Percentiles rank a stretch among this genome's conserved stretches.
Conservation (phyloP, 1,284 basidiomycete genomes). For the Somion occarium region DNA sequence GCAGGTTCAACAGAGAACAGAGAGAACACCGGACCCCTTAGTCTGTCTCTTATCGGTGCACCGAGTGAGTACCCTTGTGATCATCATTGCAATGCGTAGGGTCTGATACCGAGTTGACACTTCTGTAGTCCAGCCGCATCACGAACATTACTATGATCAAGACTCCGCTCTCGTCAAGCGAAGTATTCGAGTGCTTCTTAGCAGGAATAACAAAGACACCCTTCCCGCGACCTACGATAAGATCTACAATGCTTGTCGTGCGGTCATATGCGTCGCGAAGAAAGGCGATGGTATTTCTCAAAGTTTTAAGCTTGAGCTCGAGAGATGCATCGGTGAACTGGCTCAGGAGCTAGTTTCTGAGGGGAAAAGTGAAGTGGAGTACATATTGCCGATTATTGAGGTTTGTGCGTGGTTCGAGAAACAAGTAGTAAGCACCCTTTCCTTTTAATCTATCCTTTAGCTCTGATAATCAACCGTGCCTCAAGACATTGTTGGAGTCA, state of each 20-base stretch:
- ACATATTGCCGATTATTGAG: conserved; percentile 49
- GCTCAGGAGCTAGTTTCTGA: conserved; percentile 30
- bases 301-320: conserved; percentile 47
- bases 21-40: conserved; percentile 32
- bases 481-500: conserved; percentile 51
- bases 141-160: conserved; percentile 12
- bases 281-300: conserved; percentile 52
- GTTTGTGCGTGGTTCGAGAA: conserved; percentile 59
- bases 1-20: conserved; percentile 14
- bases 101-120: no score
- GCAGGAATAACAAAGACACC: conserved; percentile 26
- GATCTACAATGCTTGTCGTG: conserved; percentile 52
- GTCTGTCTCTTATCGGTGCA: conserved; percentile 40
- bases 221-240: conserved; percentile 48
- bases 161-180: conserved; percentile 30
- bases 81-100: no score
- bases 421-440: conserved; percentile 58
- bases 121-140: no score
- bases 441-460: background rate
- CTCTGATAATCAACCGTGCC: background rate
- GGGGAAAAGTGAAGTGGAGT: conserved; percentile 32
- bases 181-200: conserved; percentile 43
- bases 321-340: conserved; percentile 41
- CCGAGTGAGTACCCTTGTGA: conserved; percentile 31
- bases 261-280: conserved; percentile 44